These are phyloP conservation scores for Trypethelium eluteriae DNA, from an alignment of 495 filamentous ascomycete genomes.

Conservation along the genomic window DNA sequence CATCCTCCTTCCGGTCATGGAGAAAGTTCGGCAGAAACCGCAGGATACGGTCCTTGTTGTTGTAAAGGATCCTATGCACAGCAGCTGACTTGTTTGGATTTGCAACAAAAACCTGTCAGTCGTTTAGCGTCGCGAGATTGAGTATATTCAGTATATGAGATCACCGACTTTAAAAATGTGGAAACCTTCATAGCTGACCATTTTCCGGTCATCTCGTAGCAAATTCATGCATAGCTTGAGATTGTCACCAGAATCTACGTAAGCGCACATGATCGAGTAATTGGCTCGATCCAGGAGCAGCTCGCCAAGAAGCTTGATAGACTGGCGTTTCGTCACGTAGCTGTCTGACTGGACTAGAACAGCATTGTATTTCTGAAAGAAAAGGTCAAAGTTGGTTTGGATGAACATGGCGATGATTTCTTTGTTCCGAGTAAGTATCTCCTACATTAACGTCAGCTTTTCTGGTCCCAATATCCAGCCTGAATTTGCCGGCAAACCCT, in stretches of 20 bases:
- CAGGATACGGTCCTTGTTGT: slow-evolving; percentile 85
- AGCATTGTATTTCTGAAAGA: slow-evolving; percentile 84
- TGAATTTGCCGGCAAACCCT: slow-evolving; percentile 48
- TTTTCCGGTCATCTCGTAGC: slow-evolving; percentile 85
- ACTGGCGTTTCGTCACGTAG: slow-evolving; percentile 97
- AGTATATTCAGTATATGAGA: neutral
- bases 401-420: slow-evolving; percentile 78
- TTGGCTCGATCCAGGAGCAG: slow-evolving; percentile 90
- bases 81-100: slow-evolving; percentile 92
- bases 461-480: neutral
- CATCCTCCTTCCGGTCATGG: slow-evolving; percentile 92
- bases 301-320: slow-evolving; percentile 93
- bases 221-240: slow-evolving; percentile 98
- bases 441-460: slow-evolving; percentile 44
- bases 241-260: slow-evolving; percentile 90
- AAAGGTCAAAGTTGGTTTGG: slow-evolving; percentile 75
- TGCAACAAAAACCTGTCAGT: slow-evolving; percentile 78
- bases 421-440: slow-evolving; percentile 91
- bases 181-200: slow-evolving; percentile 99
- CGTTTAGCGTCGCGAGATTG: neutral
- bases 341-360: slow-evolving; percentile 84
- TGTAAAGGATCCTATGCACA: slow-evolving; percentile 89
- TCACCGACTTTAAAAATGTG: slow-evolving; percentile 86
- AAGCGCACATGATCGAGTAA: slow-evolving; percentile 95
- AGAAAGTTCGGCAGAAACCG: slow-evolving; percentile 85